Evolutionary conservation across 225 moss, liverwort and hornwort genomes (phyloP), one percentile per base, ranked within the genome.

Genomic region (Physcomitrium patens): DNA sequence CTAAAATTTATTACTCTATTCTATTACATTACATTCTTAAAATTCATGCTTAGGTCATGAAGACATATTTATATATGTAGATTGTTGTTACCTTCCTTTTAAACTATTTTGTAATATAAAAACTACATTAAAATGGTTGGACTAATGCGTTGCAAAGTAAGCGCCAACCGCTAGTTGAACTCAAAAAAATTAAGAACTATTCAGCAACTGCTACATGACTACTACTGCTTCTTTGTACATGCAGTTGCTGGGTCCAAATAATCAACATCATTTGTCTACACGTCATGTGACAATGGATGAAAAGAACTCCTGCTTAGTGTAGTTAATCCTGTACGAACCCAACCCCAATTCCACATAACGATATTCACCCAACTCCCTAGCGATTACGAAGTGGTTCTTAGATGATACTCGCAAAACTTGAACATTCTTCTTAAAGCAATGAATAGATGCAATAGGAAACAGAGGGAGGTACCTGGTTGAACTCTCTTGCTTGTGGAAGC

Each of bases 401-500:
- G 24, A 24, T 24, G 24, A 24, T 1, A 24, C 24, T 24, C 24
- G 1, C 24, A 24, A n/a, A 24, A 24, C 24, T 24, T 24, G 24
- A 24, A 24, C 24, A 24, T 24, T 24, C 24, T 24, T 16, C 46
- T 24, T 46, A 51, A 22, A 53, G 53, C 11, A 55, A 17, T 60
- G 17, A 60, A 69, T 3, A 48, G 5, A 56, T 10, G 3, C 43
- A 46, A 46, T 14, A 51, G 22, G 26, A 68, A 73, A 45, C 44
- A 23, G 11, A 50, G 51, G 42, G 19, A 70, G 50, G 54, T 41
- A 94, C 96, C 91, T 97, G 91, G 78, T 97, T 97, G 68, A 97
- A 97, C 69, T 97, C 94, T 80, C 92, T 89, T 58, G 96, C 96
- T 81, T 97, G 96, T 18, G 96, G 96, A 12, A 97, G 92, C 96